Conservation (phyloP, 1,284 basidiomycete species). For the Rhodotorula glutinis region DNA sequence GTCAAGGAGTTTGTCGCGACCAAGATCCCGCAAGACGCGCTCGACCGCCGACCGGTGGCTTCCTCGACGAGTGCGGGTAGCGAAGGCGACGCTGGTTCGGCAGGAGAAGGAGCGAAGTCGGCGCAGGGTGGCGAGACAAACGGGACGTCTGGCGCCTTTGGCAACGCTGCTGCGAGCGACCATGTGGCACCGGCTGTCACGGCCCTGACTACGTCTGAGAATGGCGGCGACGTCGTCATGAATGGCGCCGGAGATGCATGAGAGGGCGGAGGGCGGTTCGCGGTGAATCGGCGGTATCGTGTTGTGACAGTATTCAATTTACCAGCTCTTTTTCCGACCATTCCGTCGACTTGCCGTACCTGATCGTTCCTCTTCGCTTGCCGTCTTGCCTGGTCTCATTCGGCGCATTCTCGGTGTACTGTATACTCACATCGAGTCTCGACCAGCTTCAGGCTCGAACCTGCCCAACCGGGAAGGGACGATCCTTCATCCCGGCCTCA, state of each 20-base stretch:
- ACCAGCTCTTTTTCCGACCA: too few relatives aligned
- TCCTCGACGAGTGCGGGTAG: conserved; percentile 1
- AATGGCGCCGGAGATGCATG: background rate
- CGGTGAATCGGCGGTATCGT: too few relatives aligned
- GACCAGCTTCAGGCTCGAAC: too few relatives aligned
- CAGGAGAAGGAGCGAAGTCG: background rate
- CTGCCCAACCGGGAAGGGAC: too few relatives aligned
- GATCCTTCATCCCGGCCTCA: too few relatives aligned
- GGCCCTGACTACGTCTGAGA: background rate
- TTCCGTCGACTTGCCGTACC: too few relatives aligned
- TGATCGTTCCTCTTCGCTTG: too few relatives aligned
- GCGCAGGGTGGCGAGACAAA: background rate
- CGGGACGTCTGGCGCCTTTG: background rate
- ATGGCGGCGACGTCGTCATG: background rate
- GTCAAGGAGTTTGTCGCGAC: conserved; percentile 33
- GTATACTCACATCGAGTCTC: too few relatives aligned
- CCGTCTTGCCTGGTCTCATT: too few relatives aligned
- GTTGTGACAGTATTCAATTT: too few relatives aligned
- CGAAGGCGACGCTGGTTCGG: background rate
- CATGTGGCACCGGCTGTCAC: background rate
- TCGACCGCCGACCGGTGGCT: background rate
- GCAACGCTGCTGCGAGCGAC: background rate
- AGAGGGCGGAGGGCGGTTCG: too few relatives aligned
- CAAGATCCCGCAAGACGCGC: conserved; percentile 17
- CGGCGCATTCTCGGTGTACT: too few relatives aligned